A percentile compares a stretch with the other conserved stretches of the same genome.
phyloP scores from a whole-genome alignment of 352 stramenopile species.

The Phytophthora capsici region DNA sequence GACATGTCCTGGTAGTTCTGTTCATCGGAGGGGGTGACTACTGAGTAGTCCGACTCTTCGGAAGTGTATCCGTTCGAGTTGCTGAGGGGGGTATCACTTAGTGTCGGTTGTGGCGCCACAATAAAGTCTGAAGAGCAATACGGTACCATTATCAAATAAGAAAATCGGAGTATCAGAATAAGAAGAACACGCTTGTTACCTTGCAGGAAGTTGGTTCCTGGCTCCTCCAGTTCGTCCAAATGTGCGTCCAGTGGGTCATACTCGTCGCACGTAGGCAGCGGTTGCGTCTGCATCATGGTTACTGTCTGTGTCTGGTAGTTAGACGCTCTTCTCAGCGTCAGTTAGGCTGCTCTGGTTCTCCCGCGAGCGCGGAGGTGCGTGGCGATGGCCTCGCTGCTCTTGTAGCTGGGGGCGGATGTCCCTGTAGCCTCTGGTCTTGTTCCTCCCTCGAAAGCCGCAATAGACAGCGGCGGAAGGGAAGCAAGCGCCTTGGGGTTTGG shows the following conservation, averaged over 20 bases:
- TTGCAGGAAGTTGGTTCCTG: slow-evolving; percentile 71
- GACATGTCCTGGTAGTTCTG: slow-evolving; percentile 83
- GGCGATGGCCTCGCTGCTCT: background rate
- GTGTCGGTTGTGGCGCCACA: slow-evolving; percentile 28
- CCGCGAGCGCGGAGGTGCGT: slow-evolving; percentile 1
- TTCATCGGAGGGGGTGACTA: slow-evolving; percentile 67
- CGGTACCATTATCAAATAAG: slow-evolving; percentile 21
- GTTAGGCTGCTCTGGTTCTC: slow-evolving; percentile 6
- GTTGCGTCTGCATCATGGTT: slow-evolving; percentile 57
- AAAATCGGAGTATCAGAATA: slow-evolving; percentile 3
- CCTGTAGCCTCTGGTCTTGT: slow-evolving; percentile 1
- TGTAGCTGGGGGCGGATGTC: background rate
- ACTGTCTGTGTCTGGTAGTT: slow-evolving; percentile 2
- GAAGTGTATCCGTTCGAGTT: slow-evolving; percentile 83
- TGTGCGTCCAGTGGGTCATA: slow-evolving; percentile 76
- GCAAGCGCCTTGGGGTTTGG: slow-evolving; percentile 26
- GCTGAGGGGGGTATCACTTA: slow-evolving; percentile 61
- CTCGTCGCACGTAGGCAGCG: slow-evolving; percentile 62
- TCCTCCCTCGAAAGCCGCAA: slow-evolving; percentile 31
- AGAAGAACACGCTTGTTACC: slow-evolving; percentile 30
- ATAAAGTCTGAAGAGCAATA: slow-evolving; percentile 52
- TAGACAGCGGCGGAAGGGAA: slow-evolving; percentile 23
- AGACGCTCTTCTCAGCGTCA: background rate
- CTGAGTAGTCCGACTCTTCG: slow-evolving; percentile 85
- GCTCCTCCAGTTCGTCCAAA: slow-evolving; percentile 75